A percentile compares a stretch with the other conserved stretches of the same genome.
Conservation (phyloP, 2,329 filamentous ascomycete genomes). For the Colletotrichum neosansevieriae region DNA sequence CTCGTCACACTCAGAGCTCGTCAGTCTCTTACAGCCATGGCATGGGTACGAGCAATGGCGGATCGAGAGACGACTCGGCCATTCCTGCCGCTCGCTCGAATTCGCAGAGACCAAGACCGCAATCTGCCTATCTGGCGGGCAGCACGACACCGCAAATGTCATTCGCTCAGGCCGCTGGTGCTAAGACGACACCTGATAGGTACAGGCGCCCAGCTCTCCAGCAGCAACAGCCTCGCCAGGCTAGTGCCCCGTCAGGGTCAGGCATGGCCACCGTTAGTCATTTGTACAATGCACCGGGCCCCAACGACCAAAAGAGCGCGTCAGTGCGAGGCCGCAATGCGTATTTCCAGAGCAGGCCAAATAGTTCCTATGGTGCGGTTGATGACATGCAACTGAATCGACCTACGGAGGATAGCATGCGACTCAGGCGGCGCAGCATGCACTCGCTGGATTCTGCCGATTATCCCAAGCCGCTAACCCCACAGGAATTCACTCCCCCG, state of each 20-base stretch:
- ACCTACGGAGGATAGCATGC: conserved; percentile 77
- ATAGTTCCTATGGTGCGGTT: conserved; percentile 62
- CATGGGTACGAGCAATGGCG: conserved; percentile 52
- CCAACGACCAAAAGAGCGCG: conserved; percentile 44
- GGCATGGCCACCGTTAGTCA: conserved; percentile 68
- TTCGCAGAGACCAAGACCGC: conserved; percentile 54
- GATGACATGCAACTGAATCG: conserved; percentile 77
- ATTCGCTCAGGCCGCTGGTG: conserved; percentile 67
- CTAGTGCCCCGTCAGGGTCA: conserved; percentile 61
- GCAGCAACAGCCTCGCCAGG: conserved; percentile 50
- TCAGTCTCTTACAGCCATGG: conserved; percentile 55
- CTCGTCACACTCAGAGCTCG: conserved; percentile 51
- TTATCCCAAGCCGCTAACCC: conserved; percentile 53
- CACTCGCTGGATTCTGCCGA: conserved; percentile 70
- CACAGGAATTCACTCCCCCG: conserved; percentile 50
- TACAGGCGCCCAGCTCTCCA: conserved; percentile 77
- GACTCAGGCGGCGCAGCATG: conserved; percentile 86
- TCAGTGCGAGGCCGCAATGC: conserved; percentile 46
- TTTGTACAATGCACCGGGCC: conserved; percentile 61
- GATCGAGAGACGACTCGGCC: conserved; percentile 66
- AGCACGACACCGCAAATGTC: conserved; percentile 59
- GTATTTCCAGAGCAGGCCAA: conserved; percentile 60
- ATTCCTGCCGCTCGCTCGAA: conserved; percentile 58
- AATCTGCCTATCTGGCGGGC: conserved; percentile 55
- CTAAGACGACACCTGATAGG: conserved; percentile 82